These are phyloP conservation scores for Saccharomyces hybrid DNA, from an alignment of 1,139 yeast species.

Conservation along the genomic window DNA sequence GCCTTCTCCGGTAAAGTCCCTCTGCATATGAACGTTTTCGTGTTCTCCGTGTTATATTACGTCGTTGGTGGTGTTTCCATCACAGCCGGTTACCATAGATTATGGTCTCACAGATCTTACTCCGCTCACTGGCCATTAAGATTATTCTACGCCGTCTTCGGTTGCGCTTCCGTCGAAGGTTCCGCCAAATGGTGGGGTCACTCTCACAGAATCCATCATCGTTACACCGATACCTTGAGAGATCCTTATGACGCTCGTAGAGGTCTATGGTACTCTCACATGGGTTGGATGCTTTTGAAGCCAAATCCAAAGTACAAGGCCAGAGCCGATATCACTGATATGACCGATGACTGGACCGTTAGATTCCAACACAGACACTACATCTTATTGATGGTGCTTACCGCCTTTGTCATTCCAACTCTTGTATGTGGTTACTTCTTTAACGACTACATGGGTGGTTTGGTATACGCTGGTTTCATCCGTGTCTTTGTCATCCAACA, in stretches of 20 bases:
- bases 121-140: slow-evolving; percentile 66
- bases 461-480: slow-evolving; percentile 81
- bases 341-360: slow-evolving; percentile 84
- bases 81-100: slow-evolving; percentile 91
- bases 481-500: slow-evolving; percentile 86
- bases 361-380: slow-evolving; percentile 92
- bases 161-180: slow-evolving; percentile 95
- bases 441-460: slow-evolving; percentile 91
- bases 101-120: slow-evolving; percentile 86
- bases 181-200: slow-evolving; percentile 99
- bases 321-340: slow-evolving; percentile 90
- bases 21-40: slow-evolving; percentile 52
- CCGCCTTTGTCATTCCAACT: slow-evolving; percentile 71
- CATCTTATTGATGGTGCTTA: slow-evolving; percentile 53
- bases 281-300: slow-evolving; percentile 94
- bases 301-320: slow-evolving; percentile 95
- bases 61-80: slow-evolving; percentile 75
- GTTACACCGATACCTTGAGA: slow-evolving; percentile 93
- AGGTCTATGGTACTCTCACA: slow-evolving; percentile 92
- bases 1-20: slow-evolving; percentile 45
- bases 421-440: slow-evolving; percentile 70
- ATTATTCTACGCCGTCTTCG: slow-evolving; percentile 70
- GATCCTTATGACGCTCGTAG: slow-evolving; percentile 96
- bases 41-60: slow-evolving; percentile 58
- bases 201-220: slow-evolving; percentile 93